Evolutionary conservation across 257 asterid species (phyloP), one percentile per base, ranked within the genome.

Genomic region (Rubia yunnanensis): DNA sequence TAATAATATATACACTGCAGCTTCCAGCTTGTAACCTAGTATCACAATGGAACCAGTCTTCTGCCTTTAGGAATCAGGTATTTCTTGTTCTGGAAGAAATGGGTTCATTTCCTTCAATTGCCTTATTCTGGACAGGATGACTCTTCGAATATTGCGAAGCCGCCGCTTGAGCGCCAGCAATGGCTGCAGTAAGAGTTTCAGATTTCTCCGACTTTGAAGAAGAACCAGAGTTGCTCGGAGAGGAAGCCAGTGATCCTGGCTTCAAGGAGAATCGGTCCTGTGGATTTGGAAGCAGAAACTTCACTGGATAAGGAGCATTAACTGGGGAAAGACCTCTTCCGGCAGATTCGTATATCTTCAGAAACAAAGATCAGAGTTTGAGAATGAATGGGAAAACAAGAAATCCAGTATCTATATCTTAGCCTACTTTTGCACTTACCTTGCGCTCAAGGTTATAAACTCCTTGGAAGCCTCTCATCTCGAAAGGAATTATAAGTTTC

Each of bases 381-480:
- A 20, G 20, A 66, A 76, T 28, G 23, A 48, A 36, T 36, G 64
- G 14, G 4, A 26, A 4, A 54, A 31, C 26, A 28, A 62, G 44
- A 10, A 27, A 64, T 27, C 35, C 30, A n/a, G 5, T 64, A 50
- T 14, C 48, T 10, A 7, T 55, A 8, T 27, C 27, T 30, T 57
- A n/a, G 14, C 23, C 39, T 32, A 46, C 54, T 49, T 52, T 30
- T 65, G 26, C 9, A 35, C 38, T n/a, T 78, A 89, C 99, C 99
- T 82, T 92, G 14, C 79, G 78, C 75, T 89, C 95, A 81, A 92
- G 72, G 77, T 92, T 89, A 78, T 92, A 92, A 55, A 92, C 95
- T n/a, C 96, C 94, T 70, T 86, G 96, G 78, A 70, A 80, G 10
- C 97, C 99, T 10, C 97, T 87, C 97, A 92, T 89, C 77, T 92